These are phyloP conservation scores for Trypanosoma lewisi DNA, from an alignment of 208 protist genomes.

Conservation along the genomic window DNA sequence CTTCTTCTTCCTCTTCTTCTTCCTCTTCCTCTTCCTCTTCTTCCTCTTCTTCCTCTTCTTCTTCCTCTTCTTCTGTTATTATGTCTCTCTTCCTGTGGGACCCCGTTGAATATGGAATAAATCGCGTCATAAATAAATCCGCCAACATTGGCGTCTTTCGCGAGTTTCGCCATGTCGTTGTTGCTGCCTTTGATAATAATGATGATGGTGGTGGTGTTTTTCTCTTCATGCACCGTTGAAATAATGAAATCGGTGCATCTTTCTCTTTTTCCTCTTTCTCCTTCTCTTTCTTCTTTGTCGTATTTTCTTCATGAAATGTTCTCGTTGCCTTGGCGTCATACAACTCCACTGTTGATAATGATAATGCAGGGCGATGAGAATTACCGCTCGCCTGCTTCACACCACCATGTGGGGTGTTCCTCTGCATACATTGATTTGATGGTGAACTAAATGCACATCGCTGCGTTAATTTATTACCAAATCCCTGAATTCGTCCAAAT, in stretches of 20 bases:
- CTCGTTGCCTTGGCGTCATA: no score
- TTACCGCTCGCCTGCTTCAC: no score
- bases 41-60: neutral
- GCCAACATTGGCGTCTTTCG: constrained; percentile 9
- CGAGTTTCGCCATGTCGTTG: neutral
- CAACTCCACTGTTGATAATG: neutral
- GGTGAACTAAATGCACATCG: neutral
- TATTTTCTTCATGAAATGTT: no score
- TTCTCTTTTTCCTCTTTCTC: no score
- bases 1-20: neutral
- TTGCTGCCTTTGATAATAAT: no score
- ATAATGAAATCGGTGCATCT: neutral
- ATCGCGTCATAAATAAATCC: constrained; percentile 8
- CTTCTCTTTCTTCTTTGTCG: no score
- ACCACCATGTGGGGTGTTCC: no score
- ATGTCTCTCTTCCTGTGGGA: neutral
- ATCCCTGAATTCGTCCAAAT: neutral
- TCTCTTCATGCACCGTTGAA: neutral
- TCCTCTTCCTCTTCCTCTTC: neutral
- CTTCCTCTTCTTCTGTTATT: no score
- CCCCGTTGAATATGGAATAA: neutral
- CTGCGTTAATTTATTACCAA: neutral
- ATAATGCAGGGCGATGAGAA: no score
- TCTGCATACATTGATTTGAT: no score
- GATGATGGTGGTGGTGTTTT: no score